Base-by-base conservation (phyloP, 129 eudicot genomes). In the Heracleum sosnowskyi region DNA sequence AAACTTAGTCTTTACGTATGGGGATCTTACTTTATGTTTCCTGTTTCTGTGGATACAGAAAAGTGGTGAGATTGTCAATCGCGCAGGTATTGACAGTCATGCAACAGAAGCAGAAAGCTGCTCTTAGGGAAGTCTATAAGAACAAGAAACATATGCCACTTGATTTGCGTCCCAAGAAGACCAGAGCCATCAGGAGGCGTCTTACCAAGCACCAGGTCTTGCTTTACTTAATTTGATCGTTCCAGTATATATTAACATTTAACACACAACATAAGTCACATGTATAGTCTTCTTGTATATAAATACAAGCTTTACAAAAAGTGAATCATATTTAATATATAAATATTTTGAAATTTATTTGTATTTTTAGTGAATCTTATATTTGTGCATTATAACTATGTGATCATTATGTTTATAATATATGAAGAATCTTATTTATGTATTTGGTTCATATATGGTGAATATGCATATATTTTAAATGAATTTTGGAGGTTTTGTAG, bases 61-160 rank as follows among this genome's bases (percentile, higher is more conserved):
- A 90, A 79, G 90, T 88, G 34, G 96, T 90, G 73, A 86, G 96
- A 74, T 78, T 85, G 57, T 90, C 96, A 20, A 90, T 90, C 31
- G 96, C 96, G 5, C 96, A 90, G 85, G 96, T 90, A 35, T 80
- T 90, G 78, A 90, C 96, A n/a, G 90, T 90, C 40, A 90, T 90
- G 64, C 87, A 89, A 34, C 96, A 90, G 82, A 90, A 85, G 62
- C 96, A 90, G 70, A 90, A 90, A 79, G 44, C 92, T 18, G 84
- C 83, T 8, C 89, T 90, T 4, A 82, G 96, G 82, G 92, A 90
- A 69, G 96, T 77, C 2, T 90, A 88, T 86, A 90, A 90, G 89
- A 90, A 88, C 40, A 88, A 90, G 88, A 90, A 90, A 70, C 86
- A 80, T 11, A 72, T 90, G 72, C 96, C 96, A 45, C 90, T 90